A percentile compares a stretch with the other conserved stretches of the same genome.
These are phyloP conservation scores for Quercus ilex DNA, from an alignment of 306 rosid species.

Conservation along the genomic window DNA sequence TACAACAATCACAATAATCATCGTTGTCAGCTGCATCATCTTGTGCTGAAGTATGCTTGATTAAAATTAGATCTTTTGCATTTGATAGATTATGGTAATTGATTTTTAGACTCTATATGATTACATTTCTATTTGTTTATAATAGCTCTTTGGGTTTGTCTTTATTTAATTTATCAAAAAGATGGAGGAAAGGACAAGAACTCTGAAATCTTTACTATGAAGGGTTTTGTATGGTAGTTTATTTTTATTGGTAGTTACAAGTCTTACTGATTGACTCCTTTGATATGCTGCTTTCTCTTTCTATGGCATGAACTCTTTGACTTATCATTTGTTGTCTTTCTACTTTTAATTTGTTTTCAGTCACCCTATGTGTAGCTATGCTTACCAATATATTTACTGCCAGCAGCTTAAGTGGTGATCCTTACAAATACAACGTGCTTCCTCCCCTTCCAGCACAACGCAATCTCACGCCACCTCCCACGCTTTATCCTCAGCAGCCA, in stretches of 20 bases:
- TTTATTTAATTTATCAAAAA: not conserved
- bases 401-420: slow-evolving; percentile 52
- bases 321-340: not conserved
- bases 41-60: not conserved
- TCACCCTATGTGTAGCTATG: not conserved
- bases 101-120: not conserved
- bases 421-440: slow-evolving; percentile 70
- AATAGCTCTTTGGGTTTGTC: not conserved
- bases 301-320: not conserved
- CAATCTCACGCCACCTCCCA: slow-evolving; percentile 92
- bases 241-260: not conserved
- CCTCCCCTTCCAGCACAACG: slow-evolving; percentile 98
- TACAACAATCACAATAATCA: not conserved
- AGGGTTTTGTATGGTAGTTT: not conserved
- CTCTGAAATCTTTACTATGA: not conserved
- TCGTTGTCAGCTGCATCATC: not conserved
- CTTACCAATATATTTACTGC: slow-evolving; percentile 14
- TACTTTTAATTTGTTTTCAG: not conserved
- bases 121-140: not conserved
- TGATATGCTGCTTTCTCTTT: not conserved
- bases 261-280: not conserved
- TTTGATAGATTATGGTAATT: not conserved
- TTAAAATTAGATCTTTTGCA: not conserved
- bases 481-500: slow-evolving; percentile 97
- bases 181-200: not conserved